Percentiles rank a stretch among this genome's conserved stretches.
phyloP scores from a whole-genome alignment of 176 grass and related monocot species.

The Otatea glauca region DNA sequence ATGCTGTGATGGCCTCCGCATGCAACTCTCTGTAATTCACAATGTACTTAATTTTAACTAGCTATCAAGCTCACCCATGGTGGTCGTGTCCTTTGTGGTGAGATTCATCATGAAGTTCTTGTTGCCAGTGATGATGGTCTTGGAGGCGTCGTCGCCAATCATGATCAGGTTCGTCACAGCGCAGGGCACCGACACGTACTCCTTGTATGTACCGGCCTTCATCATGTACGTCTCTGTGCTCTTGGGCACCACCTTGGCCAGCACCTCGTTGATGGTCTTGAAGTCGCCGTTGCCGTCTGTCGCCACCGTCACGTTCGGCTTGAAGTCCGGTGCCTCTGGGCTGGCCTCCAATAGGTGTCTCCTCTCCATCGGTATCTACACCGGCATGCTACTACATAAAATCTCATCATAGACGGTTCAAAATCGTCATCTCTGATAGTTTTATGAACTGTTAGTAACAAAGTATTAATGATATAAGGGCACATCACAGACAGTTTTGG shows the following conservation, averaged over 20 bases:
- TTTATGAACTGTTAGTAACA: too few relatives aligned
- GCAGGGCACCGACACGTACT: constrained; percentile 57
- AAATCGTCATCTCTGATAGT: too few relatives aligned
- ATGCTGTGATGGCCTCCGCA: too few relatives aligned
- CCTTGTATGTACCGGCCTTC: constrained; percentile 66
- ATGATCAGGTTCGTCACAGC: constrained; percentile 55
- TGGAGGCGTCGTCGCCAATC: constrained; percentile 60
- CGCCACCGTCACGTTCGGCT: constrained; percentile 67
- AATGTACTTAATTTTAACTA: too few relatives aligned
- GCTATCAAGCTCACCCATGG: too few relatives aligned
- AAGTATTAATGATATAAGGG: too few relatives aligned
- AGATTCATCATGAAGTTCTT: constrained; percentile 76
- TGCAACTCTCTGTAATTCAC: too few relatives aligned
- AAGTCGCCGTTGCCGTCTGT: constrained; percentile 68
- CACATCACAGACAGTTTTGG: too few relatives aligned
- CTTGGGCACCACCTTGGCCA: constrained; percentile 49
- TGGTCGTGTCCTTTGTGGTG: constrained; percentile 68
- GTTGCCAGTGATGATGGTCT: constrained; percentile 68
- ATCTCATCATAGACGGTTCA: too few relatives aligned
- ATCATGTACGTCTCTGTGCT: constrained; percentile 45
- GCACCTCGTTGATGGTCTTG: constrained; percentile 60
- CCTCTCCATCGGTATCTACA: constrained; percentile 22
- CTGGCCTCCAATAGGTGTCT: constrained; percentile 41
- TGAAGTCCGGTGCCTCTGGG: constrained; percentile 9
- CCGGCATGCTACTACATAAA: too few relatives aligned